phyloP scores from a whole-genome alignment of 192 early-diverging fungal species.

The Coemansia sp. region DNA sequence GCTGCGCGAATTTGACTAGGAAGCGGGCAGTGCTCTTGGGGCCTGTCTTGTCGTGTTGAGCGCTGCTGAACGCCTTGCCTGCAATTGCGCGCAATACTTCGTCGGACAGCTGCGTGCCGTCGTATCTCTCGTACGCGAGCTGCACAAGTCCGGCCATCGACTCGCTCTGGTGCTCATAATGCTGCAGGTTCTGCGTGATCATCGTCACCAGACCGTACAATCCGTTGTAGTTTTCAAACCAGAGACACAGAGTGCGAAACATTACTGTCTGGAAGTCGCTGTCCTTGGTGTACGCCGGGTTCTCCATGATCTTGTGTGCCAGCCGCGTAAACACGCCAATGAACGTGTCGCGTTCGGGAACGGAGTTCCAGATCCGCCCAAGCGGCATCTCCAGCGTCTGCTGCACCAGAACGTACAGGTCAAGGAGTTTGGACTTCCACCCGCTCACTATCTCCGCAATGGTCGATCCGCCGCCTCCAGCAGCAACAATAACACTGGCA shows the following conservation, averaged over 20 bases:
- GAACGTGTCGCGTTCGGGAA: constrained; percentile 50
- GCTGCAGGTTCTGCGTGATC: constrained; percentile 80
- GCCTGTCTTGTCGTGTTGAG: constrained; percentile 67
- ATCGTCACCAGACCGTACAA: constrained; percentile 75
- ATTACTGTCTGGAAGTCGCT: constrained; percentile 58
- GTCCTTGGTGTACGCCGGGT: constrained; percentile 67
- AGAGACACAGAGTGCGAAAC: constrained; percentile 73
- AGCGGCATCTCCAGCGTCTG: constrained; percentile 52
- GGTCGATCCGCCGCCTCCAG: constrained; percentile 24
- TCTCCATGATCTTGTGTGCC: constrained; percentile 81
- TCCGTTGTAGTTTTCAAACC: constrained; percentile 78
- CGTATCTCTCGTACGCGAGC: constrained; percentile 60
- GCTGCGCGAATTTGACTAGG: constrained; percentile 78
- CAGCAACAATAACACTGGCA: neutral
- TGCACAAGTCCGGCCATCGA: constrained; percentile 79
- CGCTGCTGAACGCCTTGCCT: constrained; percentile 60
- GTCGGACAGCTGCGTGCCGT: constrained; percentile 69
- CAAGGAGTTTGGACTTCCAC: constrained; percentile 50
- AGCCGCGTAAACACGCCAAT: constrained; percentile 72
- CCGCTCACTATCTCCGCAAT: constrained; percentile 41
- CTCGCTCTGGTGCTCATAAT: constrained; percentile 82
- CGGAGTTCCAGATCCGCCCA: constrained; percentile 65
- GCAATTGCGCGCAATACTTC: constrained; percentile 72
- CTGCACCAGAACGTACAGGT: constrained; percentile 33
- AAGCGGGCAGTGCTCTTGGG: constrained; percentile 88